A percentile compares a stretch with the other conserved stretches of the same genome.
Evolutionary conservation across 768 basidiomycete species (phyloP).

Genomic region (Candolleomyces efflorescens): DNA sequence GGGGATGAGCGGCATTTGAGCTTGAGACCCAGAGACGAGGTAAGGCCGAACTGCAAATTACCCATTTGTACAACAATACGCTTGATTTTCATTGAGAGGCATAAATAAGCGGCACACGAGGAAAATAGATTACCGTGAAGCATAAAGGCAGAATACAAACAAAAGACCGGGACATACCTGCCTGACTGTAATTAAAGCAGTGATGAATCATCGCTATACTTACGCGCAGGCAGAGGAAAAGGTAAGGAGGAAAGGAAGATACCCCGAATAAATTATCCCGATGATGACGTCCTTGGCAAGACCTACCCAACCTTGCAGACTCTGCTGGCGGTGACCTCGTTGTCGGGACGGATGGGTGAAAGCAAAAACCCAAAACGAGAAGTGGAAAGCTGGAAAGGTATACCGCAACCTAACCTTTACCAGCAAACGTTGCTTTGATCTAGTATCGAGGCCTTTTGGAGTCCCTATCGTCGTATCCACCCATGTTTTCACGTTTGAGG

Average conservation of each 20-base stretch:
- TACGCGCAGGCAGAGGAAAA: constrained; percentile 16
- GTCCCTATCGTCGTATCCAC: constrained; percentile 81
- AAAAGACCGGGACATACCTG: constrained; percentile 7
- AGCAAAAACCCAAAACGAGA: background rate
- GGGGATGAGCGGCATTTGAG: too few species aligned
- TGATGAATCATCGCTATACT: constrained; percentile 15
- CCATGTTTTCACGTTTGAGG: constrained; percentile 73
- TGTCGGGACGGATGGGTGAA: background rate
- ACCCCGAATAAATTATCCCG: constrained; percentile 1
- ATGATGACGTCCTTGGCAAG: background rate
- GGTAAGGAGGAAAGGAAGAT: constrained; percentile 7
- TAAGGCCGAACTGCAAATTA: background rate
- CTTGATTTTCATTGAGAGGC: background rate
- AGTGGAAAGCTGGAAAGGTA: constrained; percentile 10
- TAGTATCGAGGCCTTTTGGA: constrained; percentile 80
- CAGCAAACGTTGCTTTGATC: constrained; percentile 15
- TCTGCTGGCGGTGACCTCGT: constrained; percentile 2
- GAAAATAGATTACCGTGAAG: constrained; percentile 3
- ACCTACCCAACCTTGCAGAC: constrained; percentile 14
- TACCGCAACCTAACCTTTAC: constrained; percentile 8
- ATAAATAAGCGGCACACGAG: background rate
- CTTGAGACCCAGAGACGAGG: too few species aligned
- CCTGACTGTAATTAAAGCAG: constrained; percentile 10
- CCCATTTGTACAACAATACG: background rate
- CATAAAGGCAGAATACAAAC: background rate